phyloP scores from a whole-genome alignment of 2,329 filamentous ascomycete genomes.

The Fusarium hainanense region DNA sequence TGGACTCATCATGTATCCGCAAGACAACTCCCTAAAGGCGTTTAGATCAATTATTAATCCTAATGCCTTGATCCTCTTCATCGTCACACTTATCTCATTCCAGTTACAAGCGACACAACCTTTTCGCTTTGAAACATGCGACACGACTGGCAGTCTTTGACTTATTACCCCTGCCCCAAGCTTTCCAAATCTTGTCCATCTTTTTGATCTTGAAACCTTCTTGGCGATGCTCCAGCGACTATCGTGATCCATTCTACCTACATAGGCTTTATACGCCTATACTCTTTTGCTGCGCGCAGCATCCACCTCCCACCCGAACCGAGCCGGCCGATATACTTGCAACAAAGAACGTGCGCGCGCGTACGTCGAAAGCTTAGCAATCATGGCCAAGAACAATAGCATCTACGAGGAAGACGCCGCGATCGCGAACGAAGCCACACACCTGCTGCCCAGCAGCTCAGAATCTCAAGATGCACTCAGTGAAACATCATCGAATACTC shows the following conservation, averaged over 20 bases:
- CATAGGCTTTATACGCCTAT: conserved; percentile 19
- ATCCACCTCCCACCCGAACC: background rate
- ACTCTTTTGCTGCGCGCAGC: conserved; percentile 20
- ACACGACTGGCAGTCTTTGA: conserved; percentile 1
- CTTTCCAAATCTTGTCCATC: conserved; percentile 3
- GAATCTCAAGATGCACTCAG: conserved; percentile 19
- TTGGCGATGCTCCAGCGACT: conserved; percentile 30
- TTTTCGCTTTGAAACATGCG: conserved; percentile 28
- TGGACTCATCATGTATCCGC: conserved; percentile 41
- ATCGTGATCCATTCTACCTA: conserved; percentile 15
- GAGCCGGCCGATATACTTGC: background rate
- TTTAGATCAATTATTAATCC: conserved; percentile 38
- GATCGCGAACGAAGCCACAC: conserved; percentile 51
- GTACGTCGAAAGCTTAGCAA: conserved; percentile 1
- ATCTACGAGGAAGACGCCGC: conserved; percentile 14
- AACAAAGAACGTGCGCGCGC: background rate
- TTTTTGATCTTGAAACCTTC: conserved; percentile 3
- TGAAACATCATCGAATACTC: conserved; percentile 31
- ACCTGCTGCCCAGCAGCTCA: conserved; percentile 51
- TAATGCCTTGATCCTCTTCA: conserved; percentile 8
- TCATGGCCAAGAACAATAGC: conserved; percentile 20
- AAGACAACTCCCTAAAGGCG: conserved; percentile 23
- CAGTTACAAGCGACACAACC: conserved; percentile 20
- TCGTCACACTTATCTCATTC: conserved; percentile 43
- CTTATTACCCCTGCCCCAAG: background rate